Base-by-base conservation (phyloP, 2,329 filamentous ascomycete species). In the Fusarium poae region DNA sequence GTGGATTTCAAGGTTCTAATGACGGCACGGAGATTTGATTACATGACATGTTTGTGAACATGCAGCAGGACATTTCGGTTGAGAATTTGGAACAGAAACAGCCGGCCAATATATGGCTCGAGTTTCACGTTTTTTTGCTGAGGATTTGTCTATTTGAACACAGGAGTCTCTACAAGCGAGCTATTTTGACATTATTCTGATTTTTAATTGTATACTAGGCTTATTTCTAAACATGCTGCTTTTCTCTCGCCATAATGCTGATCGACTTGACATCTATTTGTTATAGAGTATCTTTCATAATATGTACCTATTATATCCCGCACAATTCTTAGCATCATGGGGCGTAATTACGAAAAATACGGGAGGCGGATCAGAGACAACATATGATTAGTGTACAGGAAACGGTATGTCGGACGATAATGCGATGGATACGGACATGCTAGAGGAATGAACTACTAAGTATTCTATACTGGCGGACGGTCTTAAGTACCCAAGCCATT, bases 361-460 rank as follows among this genome's bases (percentile, higher is more conserved):
- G 44, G 34, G n/a, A 51, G 25, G 32, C 23, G 25, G 13, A 20
- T 21, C 7, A 29, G 20, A 25, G 6, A 27, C n/a, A 20, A 37
- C 6, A 11, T 50, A 34, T 27, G 32, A 11, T 34, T 18, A 29
- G 21, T 25, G 11, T 16, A 20, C 29, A 35, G 57, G 49, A 42
- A 53, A 11, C n/a, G 37, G 10, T 13, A 16, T 15, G 27, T 16
- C 4, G 15, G n/a, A 39, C 6, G 48, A 44, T 23, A 56, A 68
- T n/a, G 44, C 58, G 69, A 71, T 32, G 44, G 32, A 74, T 72
- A 73, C 68, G 66, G 57, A 50, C 55, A 57, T 44, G 44, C 53
- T 59, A 69, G 65, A 59, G 34, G 16, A 27, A 39, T 12, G 34
- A 18, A 27, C 6, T 10, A 27, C 6, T 10, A 70, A 62, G 65